Evolutionary conservation across 768 basidiomycete genomes (phyloP), one percentile per base, ranked within the genome.

Genomic region (Agaricus blazei): DNA sequence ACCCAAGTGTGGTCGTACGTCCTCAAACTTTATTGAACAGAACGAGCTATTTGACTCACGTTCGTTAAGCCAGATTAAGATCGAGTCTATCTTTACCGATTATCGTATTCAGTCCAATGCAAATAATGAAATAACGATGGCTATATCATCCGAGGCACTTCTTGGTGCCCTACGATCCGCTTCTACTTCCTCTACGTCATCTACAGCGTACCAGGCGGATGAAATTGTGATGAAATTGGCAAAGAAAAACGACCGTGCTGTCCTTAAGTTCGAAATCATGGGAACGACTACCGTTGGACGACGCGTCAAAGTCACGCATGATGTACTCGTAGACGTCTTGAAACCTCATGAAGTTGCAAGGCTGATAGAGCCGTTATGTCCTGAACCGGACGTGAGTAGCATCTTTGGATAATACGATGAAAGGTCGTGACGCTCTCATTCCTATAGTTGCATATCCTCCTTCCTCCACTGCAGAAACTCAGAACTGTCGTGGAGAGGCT

Each of bases 31-130:
- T 14, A 9, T 31, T 6, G 36, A 15, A 15, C 40, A 8, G 14
- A 24, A 43, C 40, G 19, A 34, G 12, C 8, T 42, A 40, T 28
- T 12, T 26, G 27, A 49, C 9, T 4, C 1, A 4, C 26, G 5
- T 11, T 9, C 19, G 2, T 26, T 28, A 53, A 87, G 85, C 14
- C 78, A 84, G 61, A 80, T 88, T 63, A 86, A 84, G 67, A 77
- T 83, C 8, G 74, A 79, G 38, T 80, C 88, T 0, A 64, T 93
- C 9, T 90, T 93, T 70, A 78, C 75, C 1, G 76, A 82, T 58
- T 91, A 93, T 67, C 85, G 90, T 43, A 91, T 95, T 63, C 88
- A 93, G 64, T 93, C 92, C 23, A 93, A 93, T 62, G 80, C 88
- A 2, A 72, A 81, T 31, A 93, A 95, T 68, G 83, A 85, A 62